These are phyloP conservation scores for Trametes elegans DNA, from an alignment of 768 basidiomycete genomes.

Conservation along the genomic window DNA sequence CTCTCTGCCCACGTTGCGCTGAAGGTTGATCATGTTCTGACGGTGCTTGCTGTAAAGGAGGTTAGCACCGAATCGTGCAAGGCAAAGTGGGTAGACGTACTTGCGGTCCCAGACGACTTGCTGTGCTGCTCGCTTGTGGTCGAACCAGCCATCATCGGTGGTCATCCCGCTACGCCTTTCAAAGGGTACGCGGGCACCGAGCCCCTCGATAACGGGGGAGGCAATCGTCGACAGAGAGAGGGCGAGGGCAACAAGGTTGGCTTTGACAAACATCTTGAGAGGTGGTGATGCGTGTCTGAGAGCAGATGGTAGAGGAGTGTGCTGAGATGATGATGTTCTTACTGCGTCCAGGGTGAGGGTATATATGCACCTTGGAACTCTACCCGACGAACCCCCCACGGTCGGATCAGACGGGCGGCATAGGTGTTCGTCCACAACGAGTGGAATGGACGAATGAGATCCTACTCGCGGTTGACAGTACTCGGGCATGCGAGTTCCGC, in stretches of 20 bases:
- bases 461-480: too few relatives aligned
- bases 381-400: too few relatives aligned
- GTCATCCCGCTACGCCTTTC: constrained; percentile 10
- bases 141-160: constrained; percentile 14
- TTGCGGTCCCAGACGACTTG: constrained; percentile 17
- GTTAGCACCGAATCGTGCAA: neutral
- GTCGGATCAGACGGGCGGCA: too few relatives aligned
- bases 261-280: neutral
- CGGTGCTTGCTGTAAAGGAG: constrained; percentile 16
- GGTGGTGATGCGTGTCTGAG: neutral
- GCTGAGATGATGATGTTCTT: too few relatives aligned
- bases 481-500: too few relatives aligned
- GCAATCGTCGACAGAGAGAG: neutral
- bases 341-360: too few relatives aligned
- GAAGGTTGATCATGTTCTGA: constrained; percentile 19
- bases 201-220: neutral
- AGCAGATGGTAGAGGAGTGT: too few relatives aligned
- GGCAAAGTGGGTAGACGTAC: neutral
- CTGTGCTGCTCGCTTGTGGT: constrained; percentile 15
- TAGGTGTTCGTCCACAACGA: too few relatives aligned
- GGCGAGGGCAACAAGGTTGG: constrained; percentile 4
- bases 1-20: constrained; percentile 5
- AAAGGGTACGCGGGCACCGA: constrained; percentile 10
- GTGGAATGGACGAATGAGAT: too few relatives aligned
- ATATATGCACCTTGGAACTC: too few relatives aligned